These are phyloP conservation scores for Aphanocladium album DNA, from an alignment of 2,329 filamentous ascomycete genomes.

Conservation along the genomic window DNA sequence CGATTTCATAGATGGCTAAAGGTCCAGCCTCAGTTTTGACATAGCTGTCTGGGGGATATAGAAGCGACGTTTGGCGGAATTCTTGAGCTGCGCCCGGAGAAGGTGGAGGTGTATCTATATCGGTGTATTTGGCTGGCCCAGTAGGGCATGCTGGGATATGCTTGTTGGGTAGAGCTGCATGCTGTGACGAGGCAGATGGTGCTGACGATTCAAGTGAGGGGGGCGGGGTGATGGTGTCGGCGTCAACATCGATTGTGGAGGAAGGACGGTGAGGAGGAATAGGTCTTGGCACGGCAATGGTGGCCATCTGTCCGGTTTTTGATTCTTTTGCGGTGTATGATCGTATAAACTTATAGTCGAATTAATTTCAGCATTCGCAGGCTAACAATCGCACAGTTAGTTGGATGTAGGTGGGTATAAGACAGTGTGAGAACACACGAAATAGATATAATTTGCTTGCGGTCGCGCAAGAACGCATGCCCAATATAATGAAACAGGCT, in stretches of 20 bases:
- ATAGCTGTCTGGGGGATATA: slow-evolving; percentile 68
- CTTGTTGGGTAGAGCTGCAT: slow-evolving; percentile 67
- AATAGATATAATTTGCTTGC: slow-evolving; percentile 10
- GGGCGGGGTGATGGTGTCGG: slow-evolving; percentile 32
- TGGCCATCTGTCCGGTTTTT: slow-evolving; percentile 40
- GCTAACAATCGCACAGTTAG: background rate
- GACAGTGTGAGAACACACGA: background rate
- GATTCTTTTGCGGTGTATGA: background rate
- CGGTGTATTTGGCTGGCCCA: slow-evolving; percentile 55
- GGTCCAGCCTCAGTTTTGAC: slow-evolving; percentile 44
- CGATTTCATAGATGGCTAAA: slow-evolving; percentile 67
- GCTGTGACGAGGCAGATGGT: slow-evolving; percentile 19
- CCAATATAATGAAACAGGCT: background rate
- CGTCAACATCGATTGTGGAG: slow-evolving; percentile 30
- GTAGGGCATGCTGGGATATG: slow-evolving; percentile 87
- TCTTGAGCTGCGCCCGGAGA: slow-evolving; percentile 57
- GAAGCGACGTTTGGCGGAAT: slow-evolving; percentile 59
- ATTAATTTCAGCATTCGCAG: background rate
- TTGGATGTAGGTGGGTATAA: background rate
- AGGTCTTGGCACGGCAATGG: slow-evolving; percentile 48
- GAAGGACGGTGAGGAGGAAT: slow-evolving; percentile 41
- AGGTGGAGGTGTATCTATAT: slow-evolving; percentile 57
- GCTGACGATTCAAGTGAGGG: slow-evolving; percentile 33
- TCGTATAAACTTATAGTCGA: background rate
- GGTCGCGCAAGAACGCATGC: slow-evolving; percentile 6